Evolutionary conservation across 2,329 filamentous ascomycete species (phyloP).

Genomic region (Fusarium sp.): DNA sequence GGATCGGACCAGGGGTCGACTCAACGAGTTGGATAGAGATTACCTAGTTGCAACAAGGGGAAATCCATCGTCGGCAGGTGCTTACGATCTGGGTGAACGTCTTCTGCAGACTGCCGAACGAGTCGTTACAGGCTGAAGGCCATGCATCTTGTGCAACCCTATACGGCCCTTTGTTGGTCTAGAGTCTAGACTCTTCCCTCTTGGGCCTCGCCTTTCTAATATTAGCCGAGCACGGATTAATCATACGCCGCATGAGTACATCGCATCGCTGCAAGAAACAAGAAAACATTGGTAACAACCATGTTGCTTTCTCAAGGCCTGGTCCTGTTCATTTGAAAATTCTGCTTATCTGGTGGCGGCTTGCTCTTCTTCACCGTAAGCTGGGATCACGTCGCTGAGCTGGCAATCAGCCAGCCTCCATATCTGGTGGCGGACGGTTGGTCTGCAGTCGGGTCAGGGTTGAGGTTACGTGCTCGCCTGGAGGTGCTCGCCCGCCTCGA

Average conservation of each 20-base stretch:
- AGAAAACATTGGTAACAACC: constrained; percentile 20
- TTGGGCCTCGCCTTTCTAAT: constrained; percentile 22
- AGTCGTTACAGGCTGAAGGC: neutral
- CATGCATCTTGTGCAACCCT: neutral
- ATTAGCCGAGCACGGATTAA: constrained; percentile 14
- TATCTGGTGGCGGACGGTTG: neutral
- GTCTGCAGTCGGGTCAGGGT: constrained; percentile 17
- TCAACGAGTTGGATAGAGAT: neutral
- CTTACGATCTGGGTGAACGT: neutral
- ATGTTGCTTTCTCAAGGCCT: neutral
- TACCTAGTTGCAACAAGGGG: neutral
- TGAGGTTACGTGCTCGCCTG: constrained; percentile 14
- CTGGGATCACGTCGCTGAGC: constrained; percentile 18
- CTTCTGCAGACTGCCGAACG: neutral
- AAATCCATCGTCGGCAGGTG: neutral
- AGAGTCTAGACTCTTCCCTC: neutral
- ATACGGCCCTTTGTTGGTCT: neutral
- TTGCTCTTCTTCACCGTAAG: constrained; percentile 6
- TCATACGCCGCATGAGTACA: constrained; percentile 30
- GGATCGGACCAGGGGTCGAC: neutral
- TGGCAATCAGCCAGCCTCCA: constrained; percentile 11
- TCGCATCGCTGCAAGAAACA: constrained; percentile 15
- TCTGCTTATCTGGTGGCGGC: constrained; percentile 21
- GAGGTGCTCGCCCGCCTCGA: constrained; percentile 11
- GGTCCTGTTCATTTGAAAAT: neutral